Percentiles rank a stretch among this genome's conserved stretches.
Evolutionary conservation across 2,329 filamentous ascomycete species (phyloP).

Genomic region (Scopulariopsis brevicaulis): DNA sequence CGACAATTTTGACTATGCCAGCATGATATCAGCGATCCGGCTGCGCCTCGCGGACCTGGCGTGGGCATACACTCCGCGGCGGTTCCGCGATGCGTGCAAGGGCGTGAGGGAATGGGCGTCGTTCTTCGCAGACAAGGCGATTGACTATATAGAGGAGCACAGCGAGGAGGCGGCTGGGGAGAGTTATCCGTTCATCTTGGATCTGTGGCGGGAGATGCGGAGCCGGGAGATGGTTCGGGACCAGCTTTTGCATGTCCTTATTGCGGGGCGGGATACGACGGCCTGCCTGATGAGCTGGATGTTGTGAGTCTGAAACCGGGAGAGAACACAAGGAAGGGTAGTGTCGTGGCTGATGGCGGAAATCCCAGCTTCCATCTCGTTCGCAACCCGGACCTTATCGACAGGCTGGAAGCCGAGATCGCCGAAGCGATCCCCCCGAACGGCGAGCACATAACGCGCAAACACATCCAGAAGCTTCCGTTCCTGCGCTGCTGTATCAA

Average conservation of each 20-base stretch:
- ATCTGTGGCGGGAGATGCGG: constrained; percentile 4
- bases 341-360: not conserved
- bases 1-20: constrained; percentile 20
- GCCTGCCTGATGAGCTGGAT: constrained; percentile 10
- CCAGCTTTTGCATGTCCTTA: constrained; percentile 9
- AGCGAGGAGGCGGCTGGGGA: not conserved
- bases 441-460: not conserved
- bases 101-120: constrained; percentile 4
- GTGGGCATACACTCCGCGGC: constrained; percentile 3
- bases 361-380: not conserved
- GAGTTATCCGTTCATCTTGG: not conserved
- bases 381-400: constrained; percentile 2
- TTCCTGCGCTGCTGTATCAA: not conserved
- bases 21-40: constrained; percentile 21
- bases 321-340: not conserved
- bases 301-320: constrained; percentile 6
- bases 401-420: not conserved
- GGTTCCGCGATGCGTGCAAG: constrained; percentile 7
- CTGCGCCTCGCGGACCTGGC: constrained; percentile 18
- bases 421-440: not conserved
- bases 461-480: not conserved
- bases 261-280: constrained; percentile 14
- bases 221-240: constrained; percentile 7
- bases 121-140: constrained; percentile 6
- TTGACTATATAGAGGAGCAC: not conserved